Evolutionary conservation across 2,329 filamentous ascomycete genomes (phyloP), one percentile per base, ranked within the genome.

Genomic region (Colletotrichum echinochloae): DNA sequence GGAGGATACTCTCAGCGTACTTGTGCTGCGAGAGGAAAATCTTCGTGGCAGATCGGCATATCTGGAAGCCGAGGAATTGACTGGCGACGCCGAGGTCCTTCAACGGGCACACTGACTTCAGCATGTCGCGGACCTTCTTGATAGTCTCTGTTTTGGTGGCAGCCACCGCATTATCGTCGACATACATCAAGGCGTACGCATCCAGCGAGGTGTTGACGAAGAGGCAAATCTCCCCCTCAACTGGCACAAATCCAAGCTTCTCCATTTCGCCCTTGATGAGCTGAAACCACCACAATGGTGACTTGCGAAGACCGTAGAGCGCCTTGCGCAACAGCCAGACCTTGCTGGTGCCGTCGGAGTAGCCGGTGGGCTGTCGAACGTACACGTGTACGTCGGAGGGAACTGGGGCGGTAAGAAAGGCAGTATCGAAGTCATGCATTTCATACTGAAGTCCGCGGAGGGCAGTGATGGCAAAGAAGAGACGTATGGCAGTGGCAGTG

Each of bases 11-110:
- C 2, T 46, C n/a, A 46, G 6, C n/a, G n/a, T 46, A 46, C 41
- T 46, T 46, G n/a, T 46, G n/a, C 8, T 46, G n/a, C 0, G 3
- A n/a, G 18, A 46, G 20, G n/a, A n/a, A 46, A 6, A 46, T 46
- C 18, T 46, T n/a, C 1, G 1, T 46, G n/a, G 5, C 1, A n/a
- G 2, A n/a, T n/a, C 1, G n/a, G 2, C n/a, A 20, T 4, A 46
- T 46, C 20, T 46, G n/a, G 6, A 46, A 46, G 41, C 41, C n/a
- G n/a, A 46, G 20, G 14, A 46, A 46, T 8, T 46, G n/a, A 1
- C 5, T n/a, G 9, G 41, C 6, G 0, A 2, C n/a, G n/a, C 20
- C n/a, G n/a, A 46, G 41, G 7, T 46, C 41, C 14, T 46, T 46
- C 5, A 46, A 6, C 3, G 14, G 2, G 41, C 9, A 46, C 14